Percentiles rank a stretch among this genome's conserved stretches.
phyloP scores from a whole-genome alignment of 768 basidiomycete genomes.

The Russula foetens region DNA sequence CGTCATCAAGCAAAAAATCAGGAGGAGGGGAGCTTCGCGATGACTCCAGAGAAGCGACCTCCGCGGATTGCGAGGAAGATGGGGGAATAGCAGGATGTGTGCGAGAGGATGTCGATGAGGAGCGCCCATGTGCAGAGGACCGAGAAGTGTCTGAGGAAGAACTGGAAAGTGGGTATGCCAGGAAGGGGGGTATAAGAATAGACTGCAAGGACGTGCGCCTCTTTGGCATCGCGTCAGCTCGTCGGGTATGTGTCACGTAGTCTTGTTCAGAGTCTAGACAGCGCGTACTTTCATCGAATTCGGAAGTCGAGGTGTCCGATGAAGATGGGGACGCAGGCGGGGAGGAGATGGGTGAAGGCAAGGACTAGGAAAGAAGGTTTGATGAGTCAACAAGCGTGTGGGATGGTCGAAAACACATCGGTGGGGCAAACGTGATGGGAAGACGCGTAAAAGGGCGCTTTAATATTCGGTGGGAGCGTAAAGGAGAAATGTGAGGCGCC shows the following conservation, averaged over 20 bases:
- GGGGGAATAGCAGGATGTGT: constrained; percentile 4
- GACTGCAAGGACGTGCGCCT: constrained; percentile 48
- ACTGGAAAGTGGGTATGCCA: constrained; percentile 26
- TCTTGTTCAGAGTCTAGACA: not conserved
- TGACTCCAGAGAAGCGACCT: constrained; percentile 6
- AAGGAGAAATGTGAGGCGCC: not conserved
- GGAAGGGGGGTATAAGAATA: constrained; percentile 42
- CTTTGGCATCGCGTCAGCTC: constrained; percentile 32
- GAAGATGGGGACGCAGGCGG: not conserved
- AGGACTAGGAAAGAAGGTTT: not conserved
- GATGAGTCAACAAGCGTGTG: not conserved
- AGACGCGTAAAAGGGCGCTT: not conserved
- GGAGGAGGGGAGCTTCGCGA: constrained; percentile 27
- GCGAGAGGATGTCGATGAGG: constrained; percentile 18
- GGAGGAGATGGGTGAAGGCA: not conserved
- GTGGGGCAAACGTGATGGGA: not conserved
- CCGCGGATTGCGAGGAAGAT: not conserved
- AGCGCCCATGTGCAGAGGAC: constrained; percentile 19
- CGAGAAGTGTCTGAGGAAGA: constrained; percentile 24
- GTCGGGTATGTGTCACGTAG: constrained; percentile 2
- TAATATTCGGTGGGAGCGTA: not conserved
- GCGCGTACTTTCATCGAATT: not conserved
- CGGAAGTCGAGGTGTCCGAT: not conserved
- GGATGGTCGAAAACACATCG: not conserved
- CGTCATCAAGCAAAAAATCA: constrained; percentile 50